Conservation (phyloP, 768 basidiomycete species). For the Trichaptum fuscoviolaceum region DNA sequence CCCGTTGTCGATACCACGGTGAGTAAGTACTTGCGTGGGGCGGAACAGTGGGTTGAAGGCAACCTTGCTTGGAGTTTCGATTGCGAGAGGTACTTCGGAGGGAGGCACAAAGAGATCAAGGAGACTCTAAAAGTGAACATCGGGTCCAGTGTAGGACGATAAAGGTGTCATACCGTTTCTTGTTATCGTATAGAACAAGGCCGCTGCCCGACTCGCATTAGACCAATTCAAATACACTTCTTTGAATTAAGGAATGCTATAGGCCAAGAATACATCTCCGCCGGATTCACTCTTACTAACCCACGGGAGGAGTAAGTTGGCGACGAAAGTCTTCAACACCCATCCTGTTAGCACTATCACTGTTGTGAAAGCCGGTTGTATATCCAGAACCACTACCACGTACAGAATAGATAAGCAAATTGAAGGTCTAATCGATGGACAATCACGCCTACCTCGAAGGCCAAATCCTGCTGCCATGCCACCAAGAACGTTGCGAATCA, state of each 20-base stretch:
- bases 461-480: slow-evolving; percentile 88
- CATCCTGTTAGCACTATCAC: slow-evolving; percentile 72
- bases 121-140: slow-evolving; percentile 7
- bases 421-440: not conserved
- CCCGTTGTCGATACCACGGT: slow-evolving; percentile 10
- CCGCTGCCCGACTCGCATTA: not conserved
- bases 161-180: not conserved
- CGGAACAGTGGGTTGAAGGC: slow-evolving; percentile 17
- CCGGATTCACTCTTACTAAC: slow-evolving; percentile 52
- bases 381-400: slow-evolving; percentile 65
- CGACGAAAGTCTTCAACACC: slow-evolving; percentile 60
- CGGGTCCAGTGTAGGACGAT: not conserved
- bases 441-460: slow-evolving; percentile 51
- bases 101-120: slow-evolving; percentile 11
- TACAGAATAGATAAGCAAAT: slow-evolving; percentile 2
- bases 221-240: not conserved
- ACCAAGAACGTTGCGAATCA: slow-evolving; percentile 76
- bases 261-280: slow-evolving; percentile 72
- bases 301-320: slow-evolving; percentile 60
- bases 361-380: slow-evolving; percentile 68
- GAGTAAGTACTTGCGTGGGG: slow-evolving; percentile 8
- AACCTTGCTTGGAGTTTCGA: slow-evolving; percentile 19
- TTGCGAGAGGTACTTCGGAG: slow-evolving; percentile 21
- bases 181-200: not conserved
- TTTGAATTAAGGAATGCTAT: slow-evolving; percentile 60